Evolutionary conservation across 768 basidiomycete genomes (phyloP), one percentile per base, ranked within the genome.

Genomic region (Leucosporidium yakuticum): DNA sequence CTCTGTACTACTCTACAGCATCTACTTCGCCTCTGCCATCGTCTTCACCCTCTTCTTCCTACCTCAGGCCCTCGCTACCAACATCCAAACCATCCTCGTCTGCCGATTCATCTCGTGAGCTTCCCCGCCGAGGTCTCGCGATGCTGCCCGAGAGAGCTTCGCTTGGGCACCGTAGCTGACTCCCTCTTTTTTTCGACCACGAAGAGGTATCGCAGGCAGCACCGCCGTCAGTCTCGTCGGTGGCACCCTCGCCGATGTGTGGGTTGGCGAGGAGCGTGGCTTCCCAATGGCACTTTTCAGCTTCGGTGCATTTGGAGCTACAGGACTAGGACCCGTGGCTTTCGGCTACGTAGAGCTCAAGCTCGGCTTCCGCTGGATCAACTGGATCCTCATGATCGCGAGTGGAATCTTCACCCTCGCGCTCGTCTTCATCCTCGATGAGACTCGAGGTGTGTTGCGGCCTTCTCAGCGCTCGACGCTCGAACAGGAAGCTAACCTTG

Each of bases 211-310:
- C 15, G 75, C 77, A 0, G 81, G 79, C 6, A 75, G 74, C 15
- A 77, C 79, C 0, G 60, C 36, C 23, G 34, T 75, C 3, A 79
- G 78, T 2, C 63, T 81, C 39, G 80, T 81, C 7, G 80, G 79
- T 0, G 80, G 80, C 0, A 80, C 79, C 1, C 70, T 81, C 19
- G 75, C 78, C 0, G 80, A 81, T 62, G 77, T 80, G 4, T 81
- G 76, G 74, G 25, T 61, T 0, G 75, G 75, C 2, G 60, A 69
- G 29, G 48, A 47, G 23, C 47, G 90, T 5, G 88, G 89, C 2
- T 74, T 88, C 2, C 90, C 90, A 0, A 91, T 92, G 88, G 81
- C 87, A 0, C 75, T 88, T 1, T 94, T 90, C 76, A 80, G 87
- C 0, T 73, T 85, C 6, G 79, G 81, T 0, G 87, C 85, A 0